Conservation (phyloP, 179 eudicot species). For the Beta corolliflora region DNA sequence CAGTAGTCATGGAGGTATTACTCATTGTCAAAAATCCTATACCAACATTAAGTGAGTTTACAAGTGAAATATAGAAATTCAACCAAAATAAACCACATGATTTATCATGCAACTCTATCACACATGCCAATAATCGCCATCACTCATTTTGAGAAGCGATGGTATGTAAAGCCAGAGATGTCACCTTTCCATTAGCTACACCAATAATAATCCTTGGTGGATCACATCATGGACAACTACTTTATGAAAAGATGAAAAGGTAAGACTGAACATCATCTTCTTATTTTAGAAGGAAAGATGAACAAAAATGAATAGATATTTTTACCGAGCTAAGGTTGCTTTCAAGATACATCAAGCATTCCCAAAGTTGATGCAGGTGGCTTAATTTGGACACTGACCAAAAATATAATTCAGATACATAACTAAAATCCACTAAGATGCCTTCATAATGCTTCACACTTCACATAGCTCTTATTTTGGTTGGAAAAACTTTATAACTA, state of each 20-base stretch:
- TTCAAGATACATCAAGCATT: not conserved
- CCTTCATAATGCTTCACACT: constrained; percentile 5
- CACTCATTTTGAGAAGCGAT: not conserved
- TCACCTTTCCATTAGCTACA: not conserved
- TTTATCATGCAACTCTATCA: not conserved
- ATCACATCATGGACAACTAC: not conserved
- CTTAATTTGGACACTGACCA: not conserved
- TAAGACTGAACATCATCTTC: constrained; percentile 9
- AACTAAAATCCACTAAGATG: constrained; percentile 12
- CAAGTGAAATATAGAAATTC: not conserved
- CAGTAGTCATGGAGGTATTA: not conserved
- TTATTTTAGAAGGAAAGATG: not conserved
- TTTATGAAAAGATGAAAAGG: not conserved
- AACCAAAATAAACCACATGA: not conserved
- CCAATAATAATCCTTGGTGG: not conserved
- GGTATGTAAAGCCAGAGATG: not conserved
- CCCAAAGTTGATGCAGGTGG: not conserved
- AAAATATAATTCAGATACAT: not conserved
- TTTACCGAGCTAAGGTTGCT: not conserved
- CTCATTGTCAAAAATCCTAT: not conserved
- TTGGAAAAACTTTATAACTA: not conserved
- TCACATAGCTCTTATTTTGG: not conserved
- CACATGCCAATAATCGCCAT: not conserved
- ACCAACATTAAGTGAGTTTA: not conserved
- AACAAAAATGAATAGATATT: not conserved